These are phyloP conservation scores for Moesziomyces sp. DNA, from an alignment of 1,284 basidiomycete species.

Conservation along the genomic window DNA sequence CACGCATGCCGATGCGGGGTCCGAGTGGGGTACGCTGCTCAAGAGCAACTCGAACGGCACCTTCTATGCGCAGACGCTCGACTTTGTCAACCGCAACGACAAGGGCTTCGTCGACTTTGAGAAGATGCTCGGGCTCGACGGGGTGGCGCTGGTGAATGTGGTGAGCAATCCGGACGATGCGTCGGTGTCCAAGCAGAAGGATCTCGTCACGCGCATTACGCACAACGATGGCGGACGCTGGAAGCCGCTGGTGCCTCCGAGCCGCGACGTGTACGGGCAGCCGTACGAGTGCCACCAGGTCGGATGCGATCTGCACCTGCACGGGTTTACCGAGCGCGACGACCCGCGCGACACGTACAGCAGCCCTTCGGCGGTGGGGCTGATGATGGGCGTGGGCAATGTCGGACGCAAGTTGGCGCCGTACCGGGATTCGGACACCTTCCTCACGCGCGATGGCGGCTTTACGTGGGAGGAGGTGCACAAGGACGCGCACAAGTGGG, in stretches of 20 bases:
- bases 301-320: slow-evolving; percentile 87
- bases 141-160: slow-evolving; percentile 91
- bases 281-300: slow-evolving; percentile 79
- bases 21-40: slow-evolving; percentile 90
- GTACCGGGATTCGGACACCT: slow-evolving; percentile 91
- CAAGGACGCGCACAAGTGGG: slow-evolving; percentile 97
- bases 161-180: slow-evolving; percentile 85
- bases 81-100: slow-evolving; percentile 88
- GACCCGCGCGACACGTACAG: slow-evolving; percentile 92
- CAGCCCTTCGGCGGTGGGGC: slow-evolving; percentile 87
- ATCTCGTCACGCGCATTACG: slow-evolving; percentile 86
- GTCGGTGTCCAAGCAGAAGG: slow-evolving; percentile 78
- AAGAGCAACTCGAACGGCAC: slow-evolving; percentile 98
- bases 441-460: slow-evolving; percentile 93
- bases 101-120: slow-evolving; percentile 95
- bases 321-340: slow-evolving; percentile 91
- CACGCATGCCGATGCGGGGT: slow-evolving; percentile 78
- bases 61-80: slow-evolving; percentile 86
- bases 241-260: slow-evolving; percentile 83
- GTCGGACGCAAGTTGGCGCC: slow-evolving; percentile 84
- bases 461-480: slow-evolving; percentile 99
- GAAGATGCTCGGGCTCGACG: slow-evolving; percentile 95
- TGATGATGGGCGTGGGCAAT: slow-evolving; percentile 97
- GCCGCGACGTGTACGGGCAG: slow-evolving; percentile 79
- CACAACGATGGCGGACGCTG: slow-evolving; percentile 97